Conservation (phyloP, 305 asterid genomes). For the Fraxinus nigra region DNA sequence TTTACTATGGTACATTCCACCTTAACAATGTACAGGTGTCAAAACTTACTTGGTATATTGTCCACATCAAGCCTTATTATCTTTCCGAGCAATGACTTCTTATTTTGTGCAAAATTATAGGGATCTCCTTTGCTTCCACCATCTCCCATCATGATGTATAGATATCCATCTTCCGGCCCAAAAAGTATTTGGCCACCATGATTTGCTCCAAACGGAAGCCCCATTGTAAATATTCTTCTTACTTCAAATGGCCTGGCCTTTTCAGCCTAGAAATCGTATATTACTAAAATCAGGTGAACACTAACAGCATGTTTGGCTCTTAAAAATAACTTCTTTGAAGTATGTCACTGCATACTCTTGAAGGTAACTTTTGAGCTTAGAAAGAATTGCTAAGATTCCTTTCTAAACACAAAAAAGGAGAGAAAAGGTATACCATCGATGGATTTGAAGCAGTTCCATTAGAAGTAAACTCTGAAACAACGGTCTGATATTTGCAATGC, state of each 20-base stretch:
- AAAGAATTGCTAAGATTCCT: neutral
- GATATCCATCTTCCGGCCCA: conserved; percentile 77
- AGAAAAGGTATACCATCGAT: conserved; percentile 47
- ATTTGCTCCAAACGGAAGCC: conserved; percentile 61
- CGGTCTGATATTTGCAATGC: conserved; percentile 65
- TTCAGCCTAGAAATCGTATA: conserved; percentile 44
- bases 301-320: neutral
- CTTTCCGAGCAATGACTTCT: conserved; percentile 86
- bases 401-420: neutral
- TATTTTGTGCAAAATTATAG: conserved; percentile 78
- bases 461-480: conserved; percentile 74
- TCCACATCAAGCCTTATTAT: conserved; percentile 78
- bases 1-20: neutral
- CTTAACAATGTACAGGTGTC: neutral
- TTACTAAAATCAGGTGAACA: neutral
- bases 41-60: conserved; percentile 64
- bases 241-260: conserved; percentile 61
- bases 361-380: neutral
- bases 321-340: neutral
- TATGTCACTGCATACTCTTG: neutral
- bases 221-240: conserved; percentile 80
- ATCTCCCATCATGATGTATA: conserved; percentile 86
- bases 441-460: conserved; percentile 78
- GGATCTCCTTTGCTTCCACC: conserved; percentile 86
- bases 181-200: conserved; percentile 97